phyloP scores from a whole-genome alignment of 768 basidiomycete species.

The Mycena albidolilacea region DNA sequence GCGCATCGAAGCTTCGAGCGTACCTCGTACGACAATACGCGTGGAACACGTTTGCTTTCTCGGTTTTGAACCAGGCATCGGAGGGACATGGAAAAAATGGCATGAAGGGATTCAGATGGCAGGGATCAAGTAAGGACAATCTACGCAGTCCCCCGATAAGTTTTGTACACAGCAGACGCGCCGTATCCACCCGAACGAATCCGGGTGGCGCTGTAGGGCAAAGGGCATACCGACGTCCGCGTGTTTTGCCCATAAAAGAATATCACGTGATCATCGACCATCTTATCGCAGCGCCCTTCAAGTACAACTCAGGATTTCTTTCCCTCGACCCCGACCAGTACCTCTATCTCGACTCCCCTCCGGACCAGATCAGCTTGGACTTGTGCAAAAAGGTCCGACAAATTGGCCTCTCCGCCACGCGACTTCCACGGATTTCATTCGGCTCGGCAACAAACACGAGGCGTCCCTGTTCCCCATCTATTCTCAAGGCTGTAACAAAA shows the following conservation, averaged over 20 bases:
- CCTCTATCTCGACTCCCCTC: background rate
- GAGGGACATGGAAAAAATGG: background rate
- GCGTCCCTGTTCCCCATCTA: constrained; percentile 55
- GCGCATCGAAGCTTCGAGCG: constrained; percentile 1
- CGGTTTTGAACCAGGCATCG: background rate
- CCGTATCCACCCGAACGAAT: constrained; percentile 6
- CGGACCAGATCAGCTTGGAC: constrained; percentile 41
- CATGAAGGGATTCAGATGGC: background rate
- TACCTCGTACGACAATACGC: background rate
- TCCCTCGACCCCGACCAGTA: background rate
- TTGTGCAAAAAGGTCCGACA: constrained; percentile 47
- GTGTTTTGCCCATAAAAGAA: constrained; percentile 17
- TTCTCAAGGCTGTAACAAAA: constrained; percentile 44
- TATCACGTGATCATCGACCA: constrained; percentile 7
- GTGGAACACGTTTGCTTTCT: constrained; percentile 3
- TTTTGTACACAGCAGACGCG: constrained; percentile 29
- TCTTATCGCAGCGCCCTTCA: constrained; percentile 9
- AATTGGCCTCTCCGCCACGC: constrained; percentile 24
- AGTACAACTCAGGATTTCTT: background rate
- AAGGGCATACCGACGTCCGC: constrained; percentile 51
- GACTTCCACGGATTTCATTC: constrained; percentile 49
- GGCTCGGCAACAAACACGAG: constrained; percentile 59
- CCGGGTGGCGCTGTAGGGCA: constrained; percentile 43
- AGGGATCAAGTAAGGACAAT: background rate
- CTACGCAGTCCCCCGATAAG: background rate